phyloP scores from a whole-genome alignment of 805 yeast genomes.

The Candida xyloterini region DNA sequence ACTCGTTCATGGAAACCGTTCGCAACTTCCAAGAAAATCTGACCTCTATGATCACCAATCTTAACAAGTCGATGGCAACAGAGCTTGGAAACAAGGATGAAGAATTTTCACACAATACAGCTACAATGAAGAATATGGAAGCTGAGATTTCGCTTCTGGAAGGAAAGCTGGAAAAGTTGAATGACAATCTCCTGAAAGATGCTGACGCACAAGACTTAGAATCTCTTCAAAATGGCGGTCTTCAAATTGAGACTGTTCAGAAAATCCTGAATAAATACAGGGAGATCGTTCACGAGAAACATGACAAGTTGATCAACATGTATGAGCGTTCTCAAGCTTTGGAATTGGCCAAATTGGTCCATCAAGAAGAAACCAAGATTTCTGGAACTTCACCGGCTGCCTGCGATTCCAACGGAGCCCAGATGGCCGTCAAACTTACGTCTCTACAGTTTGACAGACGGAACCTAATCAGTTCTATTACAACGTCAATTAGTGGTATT shows the following conservation, averaged over 20 bases:
- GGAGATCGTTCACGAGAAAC: conserved; percentile 25
- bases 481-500: conserved; percentile 22
- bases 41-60: conserved; percentile 20
- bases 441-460: conserved; percentile 41
- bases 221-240: conserved; percentile 18
- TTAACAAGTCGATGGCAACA: conserved; percentile 23
- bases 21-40: conserved; percentile 21
- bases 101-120: conserved; percentile 47
- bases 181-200: conserved; percentile 19
- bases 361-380: conserved; percentile 43
- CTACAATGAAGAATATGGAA: conserved; percentile 39
- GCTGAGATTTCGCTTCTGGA: conserved; percentile 36
- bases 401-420: conserved; percentile 17
- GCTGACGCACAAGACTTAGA: conserved; percentile 25
- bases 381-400: conserved; percentile 9
- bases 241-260: conserved; percentile 21
- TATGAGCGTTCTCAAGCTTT: conserved; percentile 63
- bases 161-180: conserved; percentile 18
- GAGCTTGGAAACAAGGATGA: conserved; percentile 45
- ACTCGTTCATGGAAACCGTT: conserved; percentile 15
- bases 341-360: conserved; percentile 54
- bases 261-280: conserved; percentile 9
- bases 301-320: conserved; percentile 36
- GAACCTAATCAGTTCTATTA: conserved; percentile 30
- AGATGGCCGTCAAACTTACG: conserved; percentile 36